Base-by-base conservation (phyloP, 2,329 filamentous ascomycete species). In the Alternaria hordeiaustralica region DNA sequence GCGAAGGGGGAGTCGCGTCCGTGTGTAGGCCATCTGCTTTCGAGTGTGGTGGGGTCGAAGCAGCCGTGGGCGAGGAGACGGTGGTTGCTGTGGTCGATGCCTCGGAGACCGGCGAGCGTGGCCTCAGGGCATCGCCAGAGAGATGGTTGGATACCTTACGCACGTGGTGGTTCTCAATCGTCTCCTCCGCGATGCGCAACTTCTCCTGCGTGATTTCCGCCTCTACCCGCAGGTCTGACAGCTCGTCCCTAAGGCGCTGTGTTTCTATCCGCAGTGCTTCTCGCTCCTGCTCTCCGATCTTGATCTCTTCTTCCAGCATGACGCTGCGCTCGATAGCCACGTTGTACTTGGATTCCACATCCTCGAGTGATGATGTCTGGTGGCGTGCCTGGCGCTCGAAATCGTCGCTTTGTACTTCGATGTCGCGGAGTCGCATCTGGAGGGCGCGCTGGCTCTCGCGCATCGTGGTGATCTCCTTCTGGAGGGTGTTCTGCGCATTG, bases 381-480 rank as follows among this genome's bases (percentile, higher is more conserved):
- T 97, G 96, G 72, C 96, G 90, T 71, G 96, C 95, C 83, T 98
- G 95, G 70, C 94, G 90, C 84, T 99, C 96, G 78, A 95, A 97
- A 81, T 99, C 96, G 84, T 99, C 96, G 82, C 98, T 99, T 78
- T 92, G 93, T 59, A 99, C 96, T 82, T 99, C 96, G 72, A 95
- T 97, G 79, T 99, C 96, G 71, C 96, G 90, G 61, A 99, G 84
- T 80, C 88, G 92, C 67, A 97, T 85, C 74, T 96, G 92, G 65
- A 97, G 82, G 4, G 90, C 90, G 69, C 96, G 87, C 80, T 94
- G 96, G 53, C 89, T 81, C 70, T 99, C 94, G 76, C 96, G 91
- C 73, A 99, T 86, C 9, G 88, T 91, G 7, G 96, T 99, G 74
- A 99, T 94, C 81, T 99, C 96, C 82, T 97, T 98, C 81, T 99